Evolutionary conservation across 352 stramenopile genomes (phyloP), one percentile per base, ranked within the genome.

Genomic region (Phytophthora cactorum): DNA sequence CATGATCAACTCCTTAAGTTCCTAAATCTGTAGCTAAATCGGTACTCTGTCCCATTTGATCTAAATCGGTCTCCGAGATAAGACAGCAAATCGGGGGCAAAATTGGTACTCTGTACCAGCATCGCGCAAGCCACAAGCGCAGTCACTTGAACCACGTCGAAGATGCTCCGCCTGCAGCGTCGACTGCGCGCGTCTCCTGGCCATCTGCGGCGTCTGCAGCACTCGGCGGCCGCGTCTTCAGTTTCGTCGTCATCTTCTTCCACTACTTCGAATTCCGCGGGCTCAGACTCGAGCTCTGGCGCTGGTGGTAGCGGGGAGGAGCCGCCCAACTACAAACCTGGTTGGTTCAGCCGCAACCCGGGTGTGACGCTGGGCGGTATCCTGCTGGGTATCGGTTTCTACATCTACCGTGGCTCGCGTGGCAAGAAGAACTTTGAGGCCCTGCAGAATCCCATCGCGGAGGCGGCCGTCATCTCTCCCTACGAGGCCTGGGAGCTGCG

Each of bases 401-500:
- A 89, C 67, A 82, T 95, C 52, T 92, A 93, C 70, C 79, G 88
- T 31, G 81, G 86, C 31, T 87, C 81, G 22, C 63, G 77, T 36
- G 82, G 82, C 67, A 93, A 92, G 64, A 92, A 89, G 56, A 91
- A 92, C 72, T 95, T 95, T 57, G 86, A 92, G 43, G 70, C 68
- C 34, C 31, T 86, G 63, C 88, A 93, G 75, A 75, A 73, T 59
- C 84, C 85, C 17, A 90, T 95, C 61, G 83, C 82, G 5, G 88
- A 95, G 54, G 58, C 62, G 2, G 82, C 88, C 44, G 79, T 91
- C 31, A 93, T 95, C 62, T 93, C 88, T 27, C 88, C 88, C 32
- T 95, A 93, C 66, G 88, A 95, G 65, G 88, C 88, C 41, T 95
- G 84, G 81, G 88, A 95, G 64, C 71, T 95, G 64, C 85, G 88